Base-by-base conservation (phyloP, 495 filamentous ascomycete genomes). In the Symbiotaphrina buchneri region DNA sequence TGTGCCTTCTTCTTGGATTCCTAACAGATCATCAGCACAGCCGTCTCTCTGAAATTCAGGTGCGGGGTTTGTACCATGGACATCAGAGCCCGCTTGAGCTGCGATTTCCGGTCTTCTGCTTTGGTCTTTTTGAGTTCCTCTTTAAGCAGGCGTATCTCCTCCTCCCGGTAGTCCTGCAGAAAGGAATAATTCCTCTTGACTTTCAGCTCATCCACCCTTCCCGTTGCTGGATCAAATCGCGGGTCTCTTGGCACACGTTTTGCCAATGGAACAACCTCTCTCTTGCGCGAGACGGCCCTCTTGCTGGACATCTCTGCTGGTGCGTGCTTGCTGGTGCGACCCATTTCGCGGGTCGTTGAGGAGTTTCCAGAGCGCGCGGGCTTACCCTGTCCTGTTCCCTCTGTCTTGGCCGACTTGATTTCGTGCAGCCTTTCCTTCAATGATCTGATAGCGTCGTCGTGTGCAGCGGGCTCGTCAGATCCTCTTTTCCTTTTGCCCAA, bases 291-390 rank as follows among this genome's bases (percentile, higher is more conserved):
- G 15, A 97, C 85, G 15, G 72, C 71, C 7, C 65, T 67, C 48
- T 84, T 92, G 51, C 74, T 77, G 1, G 78, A 71, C 33, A 80
- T 60, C 25, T 79, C 72, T 30, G 66, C 61, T 0, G 87, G 87
- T 0, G 87, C 87, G 47, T 95, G 82, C 48, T 97, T 97, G 48
- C 59, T 77, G 16, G 68, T 42, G 7, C 83, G 72, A n/a, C 46
- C 41, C 16, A 29, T 33, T 41, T 37, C 54, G 42, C 22, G 48
- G 46, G 27, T 39, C 46, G 32, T 33, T 42, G 46, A 56, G 43
- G n/a, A n/a, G n/a, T 47, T 54, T 39, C 40, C 45, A 40, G 23
- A 41, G 23, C 13, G 34, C 18, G 21, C 11, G 14, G 7, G 39
- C 26, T 8, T 44, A 22, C 18, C 10, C 8, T n/a, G n/a, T 19